Conservation (phyloP, 352 stramenopile species). For the Pythium apleroticum region DNA sequence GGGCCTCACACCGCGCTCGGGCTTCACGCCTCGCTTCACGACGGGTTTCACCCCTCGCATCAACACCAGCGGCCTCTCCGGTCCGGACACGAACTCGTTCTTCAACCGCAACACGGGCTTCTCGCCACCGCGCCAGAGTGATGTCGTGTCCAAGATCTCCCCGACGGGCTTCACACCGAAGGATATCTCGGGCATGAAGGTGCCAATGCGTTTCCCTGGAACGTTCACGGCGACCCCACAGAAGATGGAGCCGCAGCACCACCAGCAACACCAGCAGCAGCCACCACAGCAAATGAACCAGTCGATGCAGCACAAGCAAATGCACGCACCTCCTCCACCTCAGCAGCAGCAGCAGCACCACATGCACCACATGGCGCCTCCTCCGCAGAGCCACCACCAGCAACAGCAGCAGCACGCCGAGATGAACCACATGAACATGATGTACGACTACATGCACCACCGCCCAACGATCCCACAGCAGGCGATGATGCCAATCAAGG, state of each 20-base stretch:
- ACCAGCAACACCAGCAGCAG: slow-evolving; percentile 51
- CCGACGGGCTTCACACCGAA: slow-evolving; percentile 78
- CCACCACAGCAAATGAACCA: slow-evolving; percentile 42
- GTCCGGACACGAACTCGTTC: slow-evolving; percentile 42
- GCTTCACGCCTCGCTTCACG: slow-evolving; percentile 79
- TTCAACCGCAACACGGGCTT: slow-evolving; percentile 51
- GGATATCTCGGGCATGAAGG: slow-evolving; percentile 70
- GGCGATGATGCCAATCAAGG: slow-evolving; percentile 28
- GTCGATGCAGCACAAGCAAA: slow-evolving; percentile 42
- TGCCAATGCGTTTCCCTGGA: slow-evolving; percentile 68
- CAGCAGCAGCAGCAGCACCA: slow-evolving; percentile 46
- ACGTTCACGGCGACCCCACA: slow-evolving; percentile 55
- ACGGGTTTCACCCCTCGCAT: slow-evolving; percentile 80
- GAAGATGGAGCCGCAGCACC: slow-evolving; percentile 49
- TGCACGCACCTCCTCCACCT: slow-evolving; percentile 38
- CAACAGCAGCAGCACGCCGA: slow-evolving; percentile 47
- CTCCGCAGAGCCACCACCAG: slow-evolving; percentile 21
- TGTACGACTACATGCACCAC: slow-evolving; percentile 87
- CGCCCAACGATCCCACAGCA: slow-evolving; percentile 57
- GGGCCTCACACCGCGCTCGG: slow-evolving; percentile 73
- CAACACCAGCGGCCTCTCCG: slow-evolving; percentile 41
- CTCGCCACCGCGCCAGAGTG: slow-evolving; percentile 46
- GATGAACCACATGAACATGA: slow-evolving; percentile 81
- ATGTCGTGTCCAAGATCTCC: slow-evolving; percentile 65
- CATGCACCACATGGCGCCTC: slow-evolving; percentile 34